A percentile compares a stretch with the other conserved stretches of the same genome.
phyloP scores from a whole-genome alignment of 768 basidiomycete species.

The Mycena venus region DNA sequence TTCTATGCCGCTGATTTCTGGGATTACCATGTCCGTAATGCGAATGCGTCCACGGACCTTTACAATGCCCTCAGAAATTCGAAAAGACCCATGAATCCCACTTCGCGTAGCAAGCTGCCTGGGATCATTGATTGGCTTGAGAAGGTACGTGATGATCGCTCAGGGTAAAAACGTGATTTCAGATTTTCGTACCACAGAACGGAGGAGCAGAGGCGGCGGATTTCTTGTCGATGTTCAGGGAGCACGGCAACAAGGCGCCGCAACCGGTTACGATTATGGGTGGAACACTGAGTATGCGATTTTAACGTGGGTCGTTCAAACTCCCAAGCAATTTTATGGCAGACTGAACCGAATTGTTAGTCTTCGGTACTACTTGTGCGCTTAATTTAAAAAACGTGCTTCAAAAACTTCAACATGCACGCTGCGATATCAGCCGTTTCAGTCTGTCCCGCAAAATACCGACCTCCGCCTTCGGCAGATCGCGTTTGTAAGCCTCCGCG shows the following conservation, averaged over 20 bases:
- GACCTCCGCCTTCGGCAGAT: constrained; percentile 52
- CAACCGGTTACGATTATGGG: neutral
- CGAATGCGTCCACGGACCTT: neutral
- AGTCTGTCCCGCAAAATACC: constrained; percentile 62
- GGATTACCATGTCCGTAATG: constrained; percentile 7
- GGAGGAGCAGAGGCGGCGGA: neutral
- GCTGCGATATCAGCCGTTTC: constrained; percentile 52
- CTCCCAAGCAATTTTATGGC: too few relatives aligned
- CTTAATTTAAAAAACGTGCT: constrained; percentile 19
- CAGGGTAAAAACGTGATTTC: neutral
- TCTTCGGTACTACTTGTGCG: too few relatives aligned
- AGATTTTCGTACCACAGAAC: neutral
- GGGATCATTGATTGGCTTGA: constrained; percentile 1
- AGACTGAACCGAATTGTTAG: neutral
- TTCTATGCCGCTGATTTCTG: neutral
- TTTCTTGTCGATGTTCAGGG: neutral
- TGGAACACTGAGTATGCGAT: neutral
- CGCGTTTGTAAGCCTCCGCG: constrained; percentile 58
- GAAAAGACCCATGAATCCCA: neutral
- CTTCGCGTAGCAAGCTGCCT: neutral
- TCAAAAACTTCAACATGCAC: constrained; percentile 48
- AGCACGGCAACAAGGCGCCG: neutral
- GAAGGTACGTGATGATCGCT: neutral
- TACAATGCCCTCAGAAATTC: neutral
- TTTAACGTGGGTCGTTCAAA: neutral